phyloP scores from a whole-genome alignment of 768 basidiomycete species.

The Arthromyces matolae region DNA sequence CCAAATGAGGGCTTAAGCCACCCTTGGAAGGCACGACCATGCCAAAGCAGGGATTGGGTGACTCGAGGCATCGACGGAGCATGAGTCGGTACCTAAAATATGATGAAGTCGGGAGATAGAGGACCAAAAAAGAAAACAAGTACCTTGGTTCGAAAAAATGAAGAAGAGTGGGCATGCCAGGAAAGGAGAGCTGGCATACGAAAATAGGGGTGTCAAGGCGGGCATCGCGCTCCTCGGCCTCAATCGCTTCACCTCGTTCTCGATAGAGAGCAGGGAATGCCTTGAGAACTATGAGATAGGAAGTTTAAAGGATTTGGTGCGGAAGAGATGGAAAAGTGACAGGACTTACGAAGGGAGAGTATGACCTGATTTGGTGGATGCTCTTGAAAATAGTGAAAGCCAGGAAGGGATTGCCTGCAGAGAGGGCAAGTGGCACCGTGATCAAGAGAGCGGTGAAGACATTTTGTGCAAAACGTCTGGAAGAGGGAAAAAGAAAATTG shows the following conservation, averaged over 20 bases:
- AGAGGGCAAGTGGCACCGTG: conserved; percentile 81
- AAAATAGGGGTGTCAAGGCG: conserved; percentile 89
- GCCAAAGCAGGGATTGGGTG: conserved; percentile 75
- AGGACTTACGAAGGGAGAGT: conserved; percentile 58
- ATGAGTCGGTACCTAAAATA: conserved; percentile 77
- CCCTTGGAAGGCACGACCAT: conserved; percentile 78
- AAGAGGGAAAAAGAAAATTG: conserved; percentile 6
- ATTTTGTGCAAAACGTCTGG: conserved; percentile 88
- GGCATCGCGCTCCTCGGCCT: conserved; percentile 73
- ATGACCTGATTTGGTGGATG: conserved; percentile 72
- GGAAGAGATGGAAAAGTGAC: conserved; percentile 1
- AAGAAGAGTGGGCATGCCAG: conserved; percentile 82
- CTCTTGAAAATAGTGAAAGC: conserved; percentile 74
- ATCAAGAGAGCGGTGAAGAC: conserved; percentile 88
- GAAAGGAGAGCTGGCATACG: conserved; percentile 86
- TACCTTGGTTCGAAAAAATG: conserved; percentile 92
- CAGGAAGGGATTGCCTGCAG: conserved; percentile 77
- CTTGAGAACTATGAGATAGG: conserved; percentile 48
- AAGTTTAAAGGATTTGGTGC: conserved; percentile 5
- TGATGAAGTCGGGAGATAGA: not conserved
- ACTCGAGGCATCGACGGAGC: conserved; percentile 92
- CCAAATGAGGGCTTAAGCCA: conserved; percentile 36
- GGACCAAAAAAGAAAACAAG: conserved; percentile 6
- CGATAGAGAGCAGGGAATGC: conserved; percentile 65
- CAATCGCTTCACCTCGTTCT: conserved; percentile 58